Conservation (phyloP, 306 rosid genomes). For the Cucumis sativus region Cucumber_9930_V3 NC_026661.2:4093501-4094000, state of each 20-base stretch:
- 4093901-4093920: slow-evolving; percentile 19
- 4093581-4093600: slow-evolving; percentile 27
- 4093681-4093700: background rate
- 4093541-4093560: slow-evolving; percentile 21
- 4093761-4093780: background rate
- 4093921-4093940: background rate
- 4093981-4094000: slow-evolving; percentile 34
- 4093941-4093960: slow-evolving; percentile 26
- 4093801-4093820: background rate
- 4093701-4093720: background rate
- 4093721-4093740: slow-evolving; percentile 9
- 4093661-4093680: background rate
- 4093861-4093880: slow-evolving; percentile 40
- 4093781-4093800: background rate
- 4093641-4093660: slow-evolving; percentile 32
- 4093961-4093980: slow-evolving; percentile 24
- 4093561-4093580: slow-evolving; percentile 26
- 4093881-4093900: slow-evolving; percentile 33
- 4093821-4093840: background rate
- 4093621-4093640: slow-evolving; percentile 28
- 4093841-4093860: background rate
- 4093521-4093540: no score
- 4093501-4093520: background rate
- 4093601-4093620: slow-evolving; percentile 32
- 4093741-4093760: background rate